phyloP scores from a whole-genome alignment of 1,284 basidiomycete species.

The Sporisorium sorghi region DNA sequence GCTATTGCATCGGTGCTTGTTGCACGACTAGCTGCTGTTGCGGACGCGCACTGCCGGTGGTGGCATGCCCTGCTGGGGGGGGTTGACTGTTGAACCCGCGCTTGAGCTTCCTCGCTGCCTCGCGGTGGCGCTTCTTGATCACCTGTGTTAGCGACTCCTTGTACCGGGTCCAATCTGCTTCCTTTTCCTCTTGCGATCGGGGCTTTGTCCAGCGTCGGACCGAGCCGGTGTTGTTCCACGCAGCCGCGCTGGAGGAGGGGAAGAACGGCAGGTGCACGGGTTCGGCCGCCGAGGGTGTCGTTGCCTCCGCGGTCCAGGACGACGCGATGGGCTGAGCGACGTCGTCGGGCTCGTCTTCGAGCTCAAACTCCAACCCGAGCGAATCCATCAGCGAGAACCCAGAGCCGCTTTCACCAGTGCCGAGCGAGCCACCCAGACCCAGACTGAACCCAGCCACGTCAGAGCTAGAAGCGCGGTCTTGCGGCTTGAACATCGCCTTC shows the following conservation, averaged over 20 bases:
- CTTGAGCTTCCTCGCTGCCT: conserved; percentile 58
- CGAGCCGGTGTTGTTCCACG: conserved; percentile 25
- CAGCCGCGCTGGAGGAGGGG: conserved; percentile 13
- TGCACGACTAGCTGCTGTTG: not conserved
- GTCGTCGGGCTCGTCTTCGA: conserved; percentile 36
- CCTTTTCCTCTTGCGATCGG: conserved; percentile 39
- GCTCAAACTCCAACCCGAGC: conserved; percentile 54
- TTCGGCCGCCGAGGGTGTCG: too few species aligned
- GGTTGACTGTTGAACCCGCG: conserved; percentile 30
- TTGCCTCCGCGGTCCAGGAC: conserved; percentile 8
- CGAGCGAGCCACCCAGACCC: conserved; percentile 15
- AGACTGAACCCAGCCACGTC: conserved; percentile 29
- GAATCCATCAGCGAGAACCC: conserved; percentile 60
- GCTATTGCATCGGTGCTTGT: not conserved
- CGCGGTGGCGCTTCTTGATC: conserved; percentile 61
- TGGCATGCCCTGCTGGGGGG: not conserved
- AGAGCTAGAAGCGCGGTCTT: conserved; percentile 28
- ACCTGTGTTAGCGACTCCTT: conserved; percentile 51
- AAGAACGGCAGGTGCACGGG: too few species aligned
- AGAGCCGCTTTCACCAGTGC: conserved; percentile 19
- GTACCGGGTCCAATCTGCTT: conserved; percentile 40
- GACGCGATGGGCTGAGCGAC: not conserved
- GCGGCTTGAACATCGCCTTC: conserved; percentile 65
- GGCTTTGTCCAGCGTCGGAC: conserved; percentile 44
- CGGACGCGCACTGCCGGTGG: not conserved